These are phyloP conservation scores for Salisapilia sapeloensis DNA, from an alignment of 352 stramenopile genomes.

Conservation along the genomic window DNA sequence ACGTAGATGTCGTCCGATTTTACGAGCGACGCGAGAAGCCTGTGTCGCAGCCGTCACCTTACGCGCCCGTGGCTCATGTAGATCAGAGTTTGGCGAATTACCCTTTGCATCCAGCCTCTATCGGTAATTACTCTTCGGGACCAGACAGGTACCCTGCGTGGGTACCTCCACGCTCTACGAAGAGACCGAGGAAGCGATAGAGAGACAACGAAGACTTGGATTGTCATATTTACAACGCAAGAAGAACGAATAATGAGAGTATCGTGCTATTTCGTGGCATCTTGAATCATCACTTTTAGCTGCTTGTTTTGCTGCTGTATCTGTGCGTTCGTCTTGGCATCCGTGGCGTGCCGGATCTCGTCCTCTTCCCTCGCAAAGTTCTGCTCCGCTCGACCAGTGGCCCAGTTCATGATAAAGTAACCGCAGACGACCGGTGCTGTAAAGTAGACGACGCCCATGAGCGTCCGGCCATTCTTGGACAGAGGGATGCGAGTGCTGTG, in stretches of 20 bases:
- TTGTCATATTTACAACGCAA: neutral
- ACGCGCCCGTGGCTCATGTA: too few relatives aligned
- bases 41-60: too few relatives aligned
- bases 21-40: too few relatives aligned
- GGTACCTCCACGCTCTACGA: too few relatives aligned
- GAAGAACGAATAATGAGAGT: neutral
- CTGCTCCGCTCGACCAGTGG: slow-evolving; percentile 37
- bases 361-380: slow-evolving; percentile 67
- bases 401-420: slow-evolving; percentile 88
- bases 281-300: slow-evolving; percentile 14
- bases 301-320: slow-evolving; percentile 54
- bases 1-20: too few relatives aligned
- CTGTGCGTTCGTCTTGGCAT: slow-evolving; percentile 15
- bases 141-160: too few relatives aligned
- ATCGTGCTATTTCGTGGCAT: slow-evolving; percentile 4
- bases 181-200: too few relatives aligned
- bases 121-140: too few relatives aligned
- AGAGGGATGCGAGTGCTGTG: slow-evolving; percentile 83
- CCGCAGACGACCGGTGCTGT: slow-evolving; percentile 70
- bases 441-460: slow-evolving; percentile 86
- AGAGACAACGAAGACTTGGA: too few relatives aligned
- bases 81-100: too few relatives aligned
- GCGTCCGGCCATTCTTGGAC: slow-evolving; percentile 62
- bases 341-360: slow-evolving; percentile 39
- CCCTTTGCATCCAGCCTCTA: too few relatives aligned